Evolutionary conservation across 2,329 filamentous ascomycete species (phyloP).

Genomic region (Aspergillus pseudotamarii): DNA sequence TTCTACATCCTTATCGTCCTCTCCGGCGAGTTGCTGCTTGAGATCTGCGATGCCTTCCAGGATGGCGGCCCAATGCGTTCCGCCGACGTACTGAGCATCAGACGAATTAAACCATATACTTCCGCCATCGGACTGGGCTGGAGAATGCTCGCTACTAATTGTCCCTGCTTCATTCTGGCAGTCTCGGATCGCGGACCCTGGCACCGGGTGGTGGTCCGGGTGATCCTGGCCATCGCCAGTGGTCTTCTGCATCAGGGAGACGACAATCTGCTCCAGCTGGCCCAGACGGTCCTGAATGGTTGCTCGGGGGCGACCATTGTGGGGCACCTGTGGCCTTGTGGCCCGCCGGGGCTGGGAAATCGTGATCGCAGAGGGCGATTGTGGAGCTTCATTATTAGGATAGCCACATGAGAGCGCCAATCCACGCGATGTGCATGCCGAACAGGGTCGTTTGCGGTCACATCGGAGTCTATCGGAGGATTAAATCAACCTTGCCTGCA

Average conservation of each 20-base stretch:
- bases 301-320: slow-evolving; percentile 34
- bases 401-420: slow-evolving; percentile 52
- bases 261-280: slow-evolving; percentile 58
- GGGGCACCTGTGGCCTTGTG: slow-evolving; percentile 21
- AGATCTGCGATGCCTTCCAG: slow-evolving; percentile 28
- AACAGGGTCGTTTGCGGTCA: slow-evolving; percentile 60
- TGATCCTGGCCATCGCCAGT: background rate
- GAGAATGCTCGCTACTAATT: slow-evolving; percentile 9
- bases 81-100: slow-evolving; percentile 26
- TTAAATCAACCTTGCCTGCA: background rate
- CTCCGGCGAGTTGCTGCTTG: slow-evolving; percentile 27
- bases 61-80: slow-evolving; percentile 34
- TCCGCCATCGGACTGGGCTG: slow-evolving; percentile 17
- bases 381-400: slow-evolving; percentile 33
- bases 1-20: slow-evolving; percentile 1
- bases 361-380: no score
- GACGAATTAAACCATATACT: slow-evolving; percentile 23
- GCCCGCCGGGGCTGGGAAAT: background rate
- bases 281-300: slow-evolving; percentile 60
- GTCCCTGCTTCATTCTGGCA: background rate
- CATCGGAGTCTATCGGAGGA: slow-evolving; percentile 53
- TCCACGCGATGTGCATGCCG: slow-evolving; percentile 58
- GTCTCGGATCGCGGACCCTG: background rate
- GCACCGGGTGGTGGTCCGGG: background rate
- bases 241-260: slow-evolving; percentile 49